These are phyloP conservation scores for Echinosophora koreensis DNA, from an alignment of 306 rosid species.

Conservation along the genomic window DNA sequence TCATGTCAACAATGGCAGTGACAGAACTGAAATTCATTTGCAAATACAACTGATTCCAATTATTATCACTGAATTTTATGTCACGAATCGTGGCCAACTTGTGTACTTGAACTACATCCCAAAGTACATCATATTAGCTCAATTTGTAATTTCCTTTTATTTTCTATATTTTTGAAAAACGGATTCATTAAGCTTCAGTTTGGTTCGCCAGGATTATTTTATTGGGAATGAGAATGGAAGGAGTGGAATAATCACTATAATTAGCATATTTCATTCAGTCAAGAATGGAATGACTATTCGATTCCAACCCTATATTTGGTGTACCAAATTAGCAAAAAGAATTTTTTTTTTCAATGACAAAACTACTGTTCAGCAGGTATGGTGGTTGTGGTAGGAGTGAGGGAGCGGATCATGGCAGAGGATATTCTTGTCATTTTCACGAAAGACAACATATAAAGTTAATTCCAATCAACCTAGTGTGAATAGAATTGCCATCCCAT, in stretches of 20 bases:
- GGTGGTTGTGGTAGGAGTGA: background rate
- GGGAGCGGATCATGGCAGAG: background rate
- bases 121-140: background rate
- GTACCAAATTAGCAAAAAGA: background rate
- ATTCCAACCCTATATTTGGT: background rate
- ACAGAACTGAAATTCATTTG: slow-evolving; percentile 5
- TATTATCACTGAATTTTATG: slow-evolving; percentile 33
- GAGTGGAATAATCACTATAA: slow-evolving; percentile 18
- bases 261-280: slow-evolving; percentile 25
- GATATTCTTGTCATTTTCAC: background rate
- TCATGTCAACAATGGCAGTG: too few species aligned
- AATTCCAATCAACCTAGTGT: background rate
- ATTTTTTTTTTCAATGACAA: background rate
- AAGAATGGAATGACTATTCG: background rate
- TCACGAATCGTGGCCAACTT: too few species aligned
- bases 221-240: slow-evolving; percentile 24
- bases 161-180: slow-evolving; percentile 25
- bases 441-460: background rate
- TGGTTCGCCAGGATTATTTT: background rate
- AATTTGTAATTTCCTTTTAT: background rate
- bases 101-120: too few species aligned
- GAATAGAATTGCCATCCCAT: slow-evolving; percentile 22
- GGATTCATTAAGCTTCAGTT: slow-evolving; percentile 4
- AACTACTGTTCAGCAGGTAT: background rate
- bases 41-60: background rate